These are phyloP conservation scores for Keithomyces neogunnii DNA, from an alignment of 2,329 filamentous ascomycete genomes.

Conservation along the genomic window DNA sequence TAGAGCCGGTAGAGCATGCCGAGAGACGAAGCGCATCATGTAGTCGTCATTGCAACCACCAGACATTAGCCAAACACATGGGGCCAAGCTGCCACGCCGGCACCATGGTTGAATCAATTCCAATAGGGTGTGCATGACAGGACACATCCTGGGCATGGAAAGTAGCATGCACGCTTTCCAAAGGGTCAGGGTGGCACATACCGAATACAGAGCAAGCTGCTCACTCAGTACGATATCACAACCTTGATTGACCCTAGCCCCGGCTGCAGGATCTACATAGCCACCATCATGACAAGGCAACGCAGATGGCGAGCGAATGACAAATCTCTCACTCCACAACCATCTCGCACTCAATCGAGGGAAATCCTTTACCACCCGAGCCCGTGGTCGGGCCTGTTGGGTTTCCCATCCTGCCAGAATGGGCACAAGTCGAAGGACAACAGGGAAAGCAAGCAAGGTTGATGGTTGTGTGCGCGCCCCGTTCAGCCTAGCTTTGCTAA, in stretches of 20 bases:
- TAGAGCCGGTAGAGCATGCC: not conserved
- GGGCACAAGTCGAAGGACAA: not conserved
- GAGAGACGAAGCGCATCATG: constrained; percentile 6
- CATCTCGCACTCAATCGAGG: not conserved
- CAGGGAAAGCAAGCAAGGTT: not conserved
- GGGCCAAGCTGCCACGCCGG: not conserved
- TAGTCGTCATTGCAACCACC: not conserved
- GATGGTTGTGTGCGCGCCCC: not conserved
- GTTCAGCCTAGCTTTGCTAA: no score
- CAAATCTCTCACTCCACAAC: not conserved
- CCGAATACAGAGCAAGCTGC: no score
- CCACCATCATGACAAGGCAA: not conserved
- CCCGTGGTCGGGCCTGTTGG: not conserved
- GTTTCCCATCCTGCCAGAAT: not conserved
- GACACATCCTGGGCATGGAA: not conserved
- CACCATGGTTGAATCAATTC: not conserved
- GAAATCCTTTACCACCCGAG: not conserved
- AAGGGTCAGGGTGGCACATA: no score
- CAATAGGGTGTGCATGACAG: not conserved
- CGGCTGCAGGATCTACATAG: not conserved
- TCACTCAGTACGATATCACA: no score
- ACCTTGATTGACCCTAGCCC: not conserved
- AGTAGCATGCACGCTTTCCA: not conserved
- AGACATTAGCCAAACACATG: not conserved
- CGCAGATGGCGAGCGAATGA: not conserved